Evolutionary conservation across 352 stramenopile species (phyloP).

Genomic region (Pythium pectinolyticum): DNA sequence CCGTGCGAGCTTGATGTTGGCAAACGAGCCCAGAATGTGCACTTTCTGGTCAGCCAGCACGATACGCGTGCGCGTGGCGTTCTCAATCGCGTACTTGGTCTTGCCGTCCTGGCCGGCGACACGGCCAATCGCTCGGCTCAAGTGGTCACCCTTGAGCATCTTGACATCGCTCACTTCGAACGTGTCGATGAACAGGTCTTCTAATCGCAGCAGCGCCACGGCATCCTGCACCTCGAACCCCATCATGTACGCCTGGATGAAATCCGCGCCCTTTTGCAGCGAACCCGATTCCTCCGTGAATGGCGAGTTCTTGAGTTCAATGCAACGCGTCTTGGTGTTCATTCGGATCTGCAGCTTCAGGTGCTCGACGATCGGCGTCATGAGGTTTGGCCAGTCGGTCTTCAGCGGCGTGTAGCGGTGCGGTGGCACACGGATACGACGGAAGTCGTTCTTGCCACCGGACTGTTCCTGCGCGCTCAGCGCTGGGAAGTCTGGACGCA

Average conservation of each 20-base stretch:
- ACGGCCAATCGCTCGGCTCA: slow-evolving; percentile 98
- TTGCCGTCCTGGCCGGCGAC: slow-evolving; percentile 99
- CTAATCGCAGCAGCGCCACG: slow-evolving; percentile 97
- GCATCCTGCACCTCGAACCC: slow-evolving; percentile 98
- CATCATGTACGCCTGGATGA: slow-evolving; percentile 99
- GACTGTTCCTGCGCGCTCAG: slow-evolving; percentile 72
- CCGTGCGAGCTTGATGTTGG: slow-evolving; percentile 98
- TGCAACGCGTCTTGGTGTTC: slow-evolving; percentile 98
- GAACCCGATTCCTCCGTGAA: slow-evolving; percentile 93
- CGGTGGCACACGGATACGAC: slow-evolving; percentile 93
- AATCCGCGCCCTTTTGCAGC: slow-evolving; percentile 97
- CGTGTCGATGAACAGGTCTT: slow-evolving; percentile 98
- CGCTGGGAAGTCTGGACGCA: slow-evolving; percentile 72
- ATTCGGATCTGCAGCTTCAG: slow-evolving; percentile 98
- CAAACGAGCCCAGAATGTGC: slow-evolving; percentile 98
- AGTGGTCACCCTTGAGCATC: slow-evolving; percentile 97
- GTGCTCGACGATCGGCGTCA: slow-evolving; percentile 98
- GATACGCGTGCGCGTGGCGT: slow-evolving; percentile 98
- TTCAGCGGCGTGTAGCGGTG: slow-evolving; percentile 98
- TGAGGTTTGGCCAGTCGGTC: slow-evolving; percentile 98
- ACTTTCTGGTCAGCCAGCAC: slow-evolving; percentile 98
- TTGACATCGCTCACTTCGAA: slow-evolving; percentile 99
- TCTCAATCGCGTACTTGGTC: slow-evolving; percentile 99
- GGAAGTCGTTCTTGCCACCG: slow-evolving; percentile 94
- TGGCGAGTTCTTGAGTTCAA: slow-evolving; percentile 97